Conservation (phyloP, 352 stramenopile species). For the Globisporangium echinulatum region DNA sequence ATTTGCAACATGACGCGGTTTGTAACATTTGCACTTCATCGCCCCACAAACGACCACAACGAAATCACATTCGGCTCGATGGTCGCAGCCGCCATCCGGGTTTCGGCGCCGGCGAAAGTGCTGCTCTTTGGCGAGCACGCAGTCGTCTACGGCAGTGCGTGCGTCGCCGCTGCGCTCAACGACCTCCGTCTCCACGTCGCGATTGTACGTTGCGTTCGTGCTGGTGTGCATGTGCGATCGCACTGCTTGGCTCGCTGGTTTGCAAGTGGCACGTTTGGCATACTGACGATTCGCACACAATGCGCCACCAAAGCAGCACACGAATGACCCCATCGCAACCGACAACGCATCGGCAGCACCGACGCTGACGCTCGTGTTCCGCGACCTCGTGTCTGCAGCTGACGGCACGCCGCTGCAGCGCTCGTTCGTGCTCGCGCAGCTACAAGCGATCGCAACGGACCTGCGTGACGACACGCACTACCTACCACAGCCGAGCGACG, state of each 20-base stretch:
- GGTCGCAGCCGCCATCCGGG: conserved; percentile 19
- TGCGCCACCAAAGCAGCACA: not conserved
- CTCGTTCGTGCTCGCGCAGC: conserved; percentile 20
- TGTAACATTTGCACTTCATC: too few species aligned
- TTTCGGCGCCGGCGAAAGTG: conserved; percentile 84
- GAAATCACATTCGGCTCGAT: not conserved
- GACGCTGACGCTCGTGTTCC: conserved; percentile 40
- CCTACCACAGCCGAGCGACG: conserved; percentile 33
- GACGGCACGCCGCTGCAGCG: conserved; percentile 27
- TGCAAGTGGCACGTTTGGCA: too few species aligned
- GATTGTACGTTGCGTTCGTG: conserved; percentile 51
- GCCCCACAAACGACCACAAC: too few species aligned
- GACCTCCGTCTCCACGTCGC: conserved; percentile 75
- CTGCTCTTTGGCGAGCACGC: conserved; percentile 89
- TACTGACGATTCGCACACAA: not conserved
- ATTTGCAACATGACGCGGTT: too few species aligned
- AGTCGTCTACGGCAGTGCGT: conserved; percentile 83
- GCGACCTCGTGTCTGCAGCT: conserved; percentile 34
- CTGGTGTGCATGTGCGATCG: not conserved
- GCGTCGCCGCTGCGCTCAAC: conserved; percentile 74
- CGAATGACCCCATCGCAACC: too few species aligned
- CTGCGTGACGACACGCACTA: conserved; percentile 37
- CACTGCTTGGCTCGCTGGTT: too few species aligned
- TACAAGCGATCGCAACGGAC: conserved; percentile 30
- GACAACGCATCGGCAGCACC: not conserved